Percentiles rank a stretch among this genome's conserved stretches.
Conservation (phyloP, 2,329 filamentous ascomycete species). For the Hymenoscyphus scutula region DNA sequence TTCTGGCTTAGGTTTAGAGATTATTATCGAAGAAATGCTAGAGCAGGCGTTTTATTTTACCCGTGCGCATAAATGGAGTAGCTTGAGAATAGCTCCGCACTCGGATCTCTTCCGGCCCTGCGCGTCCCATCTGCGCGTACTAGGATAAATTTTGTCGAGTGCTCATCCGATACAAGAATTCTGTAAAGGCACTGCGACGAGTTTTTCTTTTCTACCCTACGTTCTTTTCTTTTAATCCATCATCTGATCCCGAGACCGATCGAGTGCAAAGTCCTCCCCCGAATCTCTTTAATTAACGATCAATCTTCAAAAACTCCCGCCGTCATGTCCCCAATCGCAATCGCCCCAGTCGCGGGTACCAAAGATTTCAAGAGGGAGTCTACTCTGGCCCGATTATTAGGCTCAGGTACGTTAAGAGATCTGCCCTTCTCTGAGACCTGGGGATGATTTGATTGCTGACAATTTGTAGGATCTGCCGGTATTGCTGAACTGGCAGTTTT, state of each 20-base stretch:
- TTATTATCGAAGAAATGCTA: too few relatives aligned
- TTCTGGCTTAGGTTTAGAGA: too few relatives aligned
- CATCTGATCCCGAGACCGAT: neutral
- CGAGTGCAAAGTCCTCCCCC: neutral
- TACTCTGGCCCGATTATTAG: conserved; percentile 79
- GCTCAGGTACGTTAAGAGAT: conserved; percentile 66
- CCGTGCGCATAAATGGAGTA: too few relatives aligned
- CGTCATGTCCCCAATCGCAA: conserved; percentile 27
- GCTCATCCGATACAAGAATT: neutral
- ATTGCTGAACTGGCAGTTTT: conserved; percentile 92
- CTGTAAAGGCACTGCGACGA: neutral
- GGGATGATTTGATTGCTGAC: conserved; percentile 21
- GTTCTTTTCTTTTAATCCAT: neutral
- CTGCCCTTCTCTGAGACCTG: neutral
- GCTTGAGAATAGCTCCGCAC: neutral
- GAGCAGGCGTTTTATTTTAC: too few relatives aligned
- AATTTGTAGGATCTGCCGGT: conserved; percentile 72
- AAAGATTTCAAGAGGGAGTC: conserved; percentile 63
- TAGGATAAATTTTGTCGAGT: neutral
- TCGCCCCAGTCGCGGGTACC: conserved; percentile 39
- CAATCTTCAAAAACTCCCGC: conserved; percentile 3
- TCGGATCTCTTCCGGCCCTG: neutral
- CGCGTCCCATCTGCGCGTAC: neutral
- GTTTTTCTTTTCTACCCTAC: neutral
- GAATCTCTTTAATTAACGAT: neutral